Evolutionary conservation across 345 rosid species (phyloP).

Genomic region (Gossypium stocksii): DNA sequence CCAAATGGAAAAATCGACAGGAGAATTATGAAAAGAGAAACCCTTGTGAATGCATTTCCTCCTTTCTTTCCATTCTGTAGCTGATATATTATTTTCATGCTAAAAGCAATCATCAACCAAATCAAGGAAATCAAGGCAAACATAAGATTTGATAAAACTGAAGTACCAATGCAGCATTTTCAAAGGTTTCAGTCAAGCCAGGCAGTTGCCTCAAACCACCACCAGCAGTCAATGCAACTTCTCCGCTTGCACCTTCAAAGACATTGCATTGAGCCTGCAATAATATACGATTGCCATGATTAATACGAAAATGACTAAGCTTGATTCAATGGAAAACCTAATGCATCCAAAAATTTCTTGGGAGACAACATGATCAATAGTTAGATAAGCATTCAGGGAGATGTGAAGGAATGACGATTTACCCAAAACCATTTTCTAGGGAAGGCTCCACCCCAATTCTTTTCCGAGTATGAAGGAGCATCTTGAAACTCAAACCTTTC

Average conservation of each 20-base stretch:
- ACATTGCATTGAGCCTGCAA: conserved; percentile 85
- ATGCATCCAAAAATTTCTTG: background rate
- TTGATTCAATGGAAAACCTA: conserved; percentile 7
- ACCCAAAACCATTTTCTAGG: conserved; percentile 99
- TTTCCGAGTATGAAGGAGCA: conserved; percentile 95
- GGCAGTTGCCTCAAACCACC: conserved; percentile 90
- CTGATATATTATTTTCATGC: background rate
- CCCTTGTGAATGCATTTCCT: background rate
- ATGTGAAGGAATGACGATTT: conserved; percentile 22
- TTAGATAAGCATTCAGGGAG: conserved; percentile 16
- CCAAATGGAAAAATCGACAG: background rate
- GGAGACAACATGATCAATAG: background rate
- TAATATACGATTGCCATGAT: background rate
- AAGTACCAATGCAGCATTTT: conserved; percentile 87
- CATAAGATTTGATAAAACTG: background rate
- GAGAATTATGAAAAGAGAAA: background rate
- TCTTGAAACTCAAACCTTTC: conserved; percentile 81
- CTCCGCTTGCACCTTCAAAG: conserved; percentile 81
- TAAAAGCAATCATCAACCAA: background rate
- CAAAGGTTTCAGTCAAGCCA: conserved; percentile 58
- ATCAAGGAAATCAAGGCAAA: background rate
- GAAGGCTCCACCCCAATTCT: conserved; percentile 98
- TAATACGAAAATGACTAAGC: background rate
- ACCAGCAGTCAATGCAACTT: conserved; percentile 81
- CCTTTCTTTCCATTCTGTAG: background rate